Percentiles rank a stretch among this genome's conserved stretches.
Evolutionary conservation across 2,329 filamentous ascomycete genomes (phyloP).

Genomic region (Pseudogymnoascus sp.): DNA sequence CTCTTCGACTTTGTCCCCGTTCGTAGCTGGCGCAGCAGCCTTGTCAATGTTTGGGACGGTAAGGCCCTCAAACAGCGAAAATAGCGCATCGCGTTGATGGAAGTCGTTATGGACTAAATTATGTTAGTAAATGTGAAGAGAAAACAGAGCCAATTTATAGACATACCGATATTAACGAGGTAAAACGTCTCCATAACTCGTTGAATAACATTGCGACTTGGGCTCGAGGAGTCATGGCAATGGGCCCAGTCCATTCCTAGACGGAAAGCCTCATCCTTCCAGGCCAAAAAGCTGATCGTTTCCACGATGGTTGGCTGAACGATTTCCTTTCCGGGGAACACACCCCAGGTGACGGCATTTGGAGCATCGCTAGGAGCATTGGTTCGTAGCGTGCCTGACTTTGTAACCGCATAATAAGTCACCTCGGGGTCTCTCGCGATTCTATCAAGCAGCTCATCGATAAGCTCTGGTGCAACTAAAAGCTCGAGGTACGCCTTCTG

Average conservation of each 20-base stretch:
- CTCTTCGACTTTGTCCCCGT: constrained; percentile 18
- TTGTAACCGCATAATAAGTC: constrained; percentile 91
- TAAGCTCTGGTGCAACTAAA: constrained; percentile 73
- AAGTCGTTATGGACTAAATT: constrained; percentile 92
- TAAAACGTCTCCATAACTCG: constrained; percentile 86
- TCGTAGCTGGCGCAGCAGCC: constrained; percentile 13
- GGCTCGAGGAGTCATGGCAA: constrained; percentile 71
- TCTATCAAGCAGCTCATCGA: constrained; percentile 68
- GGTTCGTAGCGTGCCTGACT: constrained; percentile 71
- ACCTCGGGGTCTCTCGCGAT: constrained; percentile 74
- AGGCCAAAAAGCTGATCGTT: constrained; percentile 92
- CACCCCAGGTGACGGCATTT: constrained; percentile 98
- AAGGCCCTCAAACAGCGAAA: constrained; percentile 77
- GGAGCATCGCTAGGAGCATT: constrained; percentile 82
- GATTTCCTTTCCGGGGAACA: constrained; percentile 97
- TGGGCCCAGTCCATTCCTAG: constrained; percentile 91
- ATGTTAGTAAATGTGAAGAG: constrained; percentile 16
- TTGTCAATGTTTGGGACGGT: constrained; percentile 58
- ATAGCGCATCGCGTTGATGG: constrained; percentile 75
- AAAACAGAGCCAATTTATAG: neutral
- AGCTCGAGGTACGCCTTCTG: constrained; percentile 97
- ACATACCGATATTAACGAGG: constrained; percentile 85
- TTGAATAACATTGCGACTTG: constrained; percentile 74
- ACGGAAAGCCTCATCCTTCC: constrained; percentile 96
- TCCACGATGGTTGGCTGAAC: constrained; percentile 99